These are phyloP conservation scores for Rhizophora apiculata DNA, from an alignment of 345 rosid species.

Conservation along the genomic window DNA sequence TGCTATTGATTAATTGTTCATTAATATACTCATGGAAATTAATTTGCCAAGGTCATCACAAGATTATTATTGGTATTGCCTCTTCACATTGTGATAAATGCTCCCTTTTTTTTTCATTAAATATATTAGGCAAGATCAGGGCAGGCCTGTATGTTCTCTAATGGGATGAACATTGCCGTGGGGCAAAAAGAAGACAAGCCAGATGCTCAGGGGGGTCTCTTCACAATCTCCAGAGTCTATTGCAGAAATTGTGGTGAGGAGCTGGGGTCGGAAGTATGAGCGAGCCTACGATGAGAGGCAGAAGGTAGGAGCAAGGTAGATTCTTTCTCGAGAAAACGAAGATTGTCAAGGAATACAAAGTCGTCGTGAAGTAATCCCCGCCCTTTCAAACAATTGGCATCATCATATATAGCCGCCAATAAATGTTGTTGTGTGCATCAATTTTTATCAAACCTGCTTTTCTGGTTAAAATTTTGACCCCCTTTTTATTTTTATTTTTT, in stretches of 20 bases:
- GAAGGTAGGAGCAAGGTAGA: slow-evolving; percentile 39
- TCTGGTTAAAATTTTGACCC: too few relatives aligned
- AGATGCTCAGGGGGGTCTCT: slow-evolving; percentile 29
- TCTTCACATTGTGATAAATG: not conserved
- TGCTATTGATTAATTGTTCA: not conserved
- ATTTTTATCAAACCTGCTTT: too few relatives aligned
- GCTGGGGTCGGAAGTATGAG: slow-evolving; percentile 44
- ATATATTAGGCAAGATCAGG: slow-evolving; percentile 34
- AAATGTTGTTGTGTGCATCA: too few relatives aligned
- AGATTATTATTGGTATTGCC: too few relatives aligned
- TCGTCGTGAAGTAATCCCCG: too few relatives aligned
- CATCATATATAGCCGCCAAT: too few relatives aligned
- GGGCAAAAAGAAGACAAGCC: slow-evolving; percentile 35
- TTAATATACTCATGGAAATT: too few relatives aligned
- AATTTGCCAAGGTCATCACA: too few relatives aligned
- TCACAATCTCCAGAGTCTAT: slow-evolving; percentile 25
- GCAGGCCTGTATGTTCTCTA: slow-evolving; percentile 35
- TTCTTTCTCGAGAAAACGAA: slow-evolving; percentile 37
- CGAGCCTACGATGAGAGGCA: slow-evolving; percentile 25
- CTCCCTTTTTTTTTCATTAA: not conserved
- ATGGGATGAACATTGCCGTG: slow-evolving; percentile 41
- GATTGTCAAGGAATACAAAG: slow-evolving; percentile 23
- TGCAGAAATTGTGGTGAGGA: slow-evolving; percentile 38
- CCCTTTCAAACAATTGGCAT: too few relatives aligned
- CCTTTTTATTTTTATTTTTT: too few relatives aligned